Evolutionary conservation across 2,329 filamentous ascomycete species (phyloP), one percentile per base, ranked within the genome.

Genomic region (Zymoseptoria tritici): DNA sequence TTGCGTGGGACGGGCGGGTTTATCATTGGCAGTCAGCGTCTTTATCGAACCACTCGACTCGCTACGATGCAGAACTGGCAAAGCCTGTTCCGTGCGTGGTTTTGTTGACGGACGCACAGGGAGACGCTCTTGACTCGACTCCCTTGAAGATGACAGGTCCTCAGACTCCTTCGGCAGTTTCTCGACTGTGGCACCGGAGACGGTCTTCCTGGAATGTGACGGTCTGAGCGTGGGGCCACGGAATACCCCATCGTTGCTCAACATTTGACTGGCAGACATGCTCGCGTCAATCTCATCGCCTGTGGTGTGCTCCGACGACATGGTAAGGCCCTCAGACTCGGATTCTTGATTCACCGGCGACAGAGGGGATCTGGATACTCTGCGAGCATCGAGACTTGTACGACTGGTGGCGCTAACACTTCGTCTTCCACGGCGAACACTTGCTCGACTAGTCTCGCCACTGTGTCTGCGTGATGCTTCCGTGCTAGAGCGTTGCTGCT

Each of bases 231-330:
- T 89, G 16, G 91, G 91, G 24, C 86, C 87, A 65, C 89, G 86
- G 69, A 99, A 97, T 8, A 97, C 88, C 67, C 94, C 90, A 67
- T 91, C 97, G 36, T 89, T 85, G 57, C 85, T 83, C 8, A 99
- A 77, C 46, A 97, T 97, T 73, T 96, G 91, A 71, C 93, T 97
- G 2, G 90, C 93, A 3, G 92, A 95, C 54, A 88, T 71, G 57
- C 71, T 63, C 7, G 60, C 60, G 16, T 63, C 61, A 54, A 60
- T 54, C 26, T 63, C 60, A 58, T 65, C 55, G n/a, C 64, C 49
- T 20, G 66, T 58, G 58, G 66, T 67, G 13, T 67, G 67, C 21
- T 73, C 71, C 2, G 69, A 69, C 2, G 69, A 66, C 13, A 46
- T 16, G 2, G 68, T 70, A 62, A 87, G 90, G 2, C 91, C 96